Percentiles rank a stretch among this genome's conserved stretches.
Evolutionary conservation across 495 filamentous ascomycete species (phyloP).

Genomic region (Penicillium samsonianum): DNA sequence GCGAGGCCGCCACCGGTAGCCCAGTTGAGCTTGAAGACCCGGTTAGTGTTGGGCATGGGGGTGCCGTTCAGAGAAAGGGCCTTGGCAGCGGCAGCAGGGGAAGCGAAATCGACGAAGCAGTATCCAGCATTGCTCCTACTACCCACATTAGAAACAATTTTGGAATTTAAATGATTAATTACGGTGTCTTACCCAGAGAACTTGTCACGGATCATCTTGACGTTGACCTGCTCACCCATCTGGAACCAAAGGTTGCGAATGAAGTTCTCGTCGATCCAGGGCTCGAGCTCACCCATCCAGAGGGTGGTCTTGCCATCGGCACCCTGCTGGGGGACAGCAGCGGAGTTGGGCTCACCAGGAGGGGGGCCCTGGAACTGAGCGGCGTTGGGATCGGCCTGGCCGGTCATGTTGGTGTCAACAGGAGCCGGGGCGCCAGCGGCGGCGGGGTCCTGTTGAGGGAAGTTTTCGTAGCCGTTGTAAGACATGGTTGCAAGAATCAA

Average conservation of each 20-base stretch:
- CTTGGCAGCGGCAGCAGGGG: slow-evolving; percentile 82
- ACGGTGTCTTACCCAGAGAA: slow-evolving; percentile 85
- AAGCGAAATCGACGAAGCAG: slow-evolving; percentile 95
- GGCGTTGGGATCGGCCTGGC: slow-evolving; percentile 56
- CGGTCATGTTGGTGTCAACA: slow-evolving; percentile 53
- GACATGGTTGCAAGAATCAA: slow-evolving; percentile 48
- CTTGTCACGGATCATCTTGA: slow-evolving; percentile 99
- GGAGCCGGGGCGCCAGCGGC: slow-evolving; percentile 54
- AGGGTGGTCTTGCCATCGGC: slow-evolving; percentile 77
- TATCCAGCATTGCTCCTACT: slow-evolving; percentile 92
- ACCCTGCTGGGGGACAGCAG: slow-evolving; percentile 55
- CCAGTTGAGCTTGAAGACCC: slow-evolving; percentile 99
- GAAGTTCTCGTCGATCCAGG: slow-evolving; percentile 99
- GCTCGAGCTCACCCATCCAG: slow-evolving; percentile 99
- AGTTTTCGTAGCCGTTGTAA: slow-evolving; percentile 61
- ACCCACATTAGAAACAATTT: slow-evolving; percentile 50
- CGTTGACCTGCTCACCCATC: slow-evolving; percentile 90
- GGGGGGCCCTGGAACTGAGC: slow-evolving; percentile 56
- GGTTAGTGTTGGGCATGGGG: slow-evolving; percentile 89
- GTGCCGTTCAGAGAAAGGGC: slow-evolving; percentile 86
- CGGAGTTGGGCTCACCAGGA: slow-evolving; percentile 53
- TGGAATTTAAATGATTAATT: neutral
- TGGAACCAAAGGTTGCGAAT: slow-evolving; percentile 91
- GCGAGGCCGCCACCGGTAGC: slow-evolving; percentile 94
- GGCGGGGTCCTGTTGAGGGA: slow-evolving; percentile 57